Percentiles rank a stretch among this genome's conserved stretches.
Conservation (phyloP, 2,329 filamentous ascomycete genomes). For the Beauveria sp. region DNA sequence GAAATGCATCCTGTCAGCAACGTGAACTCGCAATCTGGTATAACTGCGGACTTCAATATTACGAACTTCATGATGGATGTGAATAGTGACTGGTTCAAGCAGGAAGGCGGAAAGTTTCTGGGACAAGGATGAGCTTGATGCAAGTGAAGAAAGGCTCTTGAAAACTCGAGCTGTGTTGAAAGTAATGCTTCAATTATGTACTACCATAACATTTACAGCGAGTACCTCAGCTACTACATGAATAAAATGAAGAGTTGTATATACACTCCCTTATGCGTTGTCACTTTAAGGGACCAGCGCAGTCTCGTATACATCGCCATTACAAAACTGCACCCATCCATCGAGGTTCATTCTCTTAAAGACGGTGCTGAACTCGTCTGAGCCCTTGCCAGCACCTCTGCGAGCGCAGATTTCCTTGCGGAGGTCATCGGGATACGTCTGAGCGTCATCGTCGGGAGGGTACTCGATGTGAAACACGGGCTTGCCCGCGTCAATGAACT, state of each 20-base stretch:
- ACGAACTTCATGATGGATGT: conserved; percentile 71
- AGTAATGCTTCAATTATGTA: background rate
- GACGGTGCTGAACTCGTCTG: conserved; percentile 52
- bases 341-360: conserved; percentile 59
- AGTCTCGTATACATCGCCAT: conserved; percentile 25
- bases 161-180: background rate
- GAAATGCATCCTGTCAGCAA: conserved; percentile 22
- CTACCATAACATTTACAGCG: background rate
- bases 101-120: conserved; percentile 26
- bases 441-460: conserved; percentile 31
- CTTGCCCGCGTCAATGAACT: conserved; percentile 53
- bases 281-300: background rate
- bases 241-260: background rate
- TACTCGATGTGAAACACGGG: conserved; percentile 72
- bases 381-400: conserved; percentile 29
- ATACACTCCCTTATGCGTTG: background rate
- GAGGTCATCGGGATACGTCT: conserved; percentile 14
- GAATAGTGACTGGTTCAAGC: conserved; percentile 65
- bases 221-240: background rate
- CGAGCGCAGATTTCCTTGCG: conserved; percentile 33
- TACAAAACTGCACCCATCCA: conserved; percentile 54
- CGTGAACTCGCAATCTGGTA: conserved; percentile 19
- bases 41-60: conserved; percentile 62
- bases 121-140: background rate
- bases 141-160: background rate